Conservation (phyloP, 1,284 basidiomycete species). For the Rhodotorula sp. region DNA sequence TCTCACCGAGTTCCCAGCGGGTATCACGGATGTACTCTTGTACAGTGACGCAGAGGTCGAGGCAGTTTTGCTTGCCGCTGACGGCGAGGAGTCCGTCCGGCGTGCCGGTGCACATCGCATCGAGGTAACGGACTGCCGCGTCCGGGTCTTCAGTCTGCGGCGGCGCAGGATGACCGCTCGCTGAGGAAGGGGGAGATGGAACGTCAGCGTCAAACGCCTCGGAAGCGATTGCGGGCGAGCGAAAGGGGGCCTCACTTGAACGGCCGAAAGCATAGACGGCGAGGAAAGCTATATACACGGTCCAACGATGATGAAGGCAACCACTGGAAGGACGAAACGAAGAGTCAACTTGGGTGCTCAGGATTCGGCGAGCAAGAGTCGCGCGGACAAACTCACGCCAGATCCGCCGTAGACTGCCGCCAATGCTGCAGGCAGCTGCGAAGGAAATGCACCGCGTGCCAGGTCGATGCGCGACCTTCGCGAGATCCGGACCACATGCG, state of each 20-base stretch:
- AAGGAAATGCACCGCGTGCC: conserved; percentile 44
- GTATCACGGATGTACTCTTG: conserved; percentile 37
- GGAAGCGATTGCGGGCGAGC: not conserved
- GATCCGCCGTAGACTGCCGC: conserved; percentile 34
- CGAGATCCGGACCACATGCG: conserved; percentile 31
- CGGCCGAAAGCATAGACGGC: conserved; percentile 38
- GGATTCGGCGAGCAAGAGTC: not conserved
- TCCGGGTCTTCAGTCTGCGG: conserved; percentile 23
- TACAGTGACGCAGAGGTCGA: conserved; percentile 34
- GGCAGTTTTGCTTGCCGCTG: conserved; percentile 33
- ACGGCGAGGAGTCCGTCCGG: conserved; percentile 39
- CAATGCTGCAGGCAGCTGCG: conserved; percentile 38
- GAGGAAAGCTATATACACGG: conserved; percentile 38
- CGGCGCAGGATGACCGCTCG: conserved; percentile 26
- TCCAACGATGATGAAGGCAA: conserved; percentile 39
- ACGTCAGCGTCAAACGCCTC: not conserved
- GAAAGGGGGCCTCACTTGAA: conserved; percentile 13
- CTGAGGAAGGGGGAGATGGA: not conserved
- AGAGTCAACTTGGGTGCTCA: not conserved
- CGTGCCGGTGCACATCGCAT: conserved; percentile 38
- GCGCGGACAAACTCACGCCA: conserved; percentile 17
- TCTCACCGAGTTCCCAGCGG: conserved; percentile 38
- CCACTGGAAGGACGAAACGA: conserved; percentile 14
- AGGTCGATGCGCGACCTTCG: conserved; percentile 40
- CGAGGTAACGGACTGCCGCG: conserved; percentile 33